phyloP scores from a whole-genome alignment of 208 protist genomes.

The Acanthamoeba rhysodes region DNA sequence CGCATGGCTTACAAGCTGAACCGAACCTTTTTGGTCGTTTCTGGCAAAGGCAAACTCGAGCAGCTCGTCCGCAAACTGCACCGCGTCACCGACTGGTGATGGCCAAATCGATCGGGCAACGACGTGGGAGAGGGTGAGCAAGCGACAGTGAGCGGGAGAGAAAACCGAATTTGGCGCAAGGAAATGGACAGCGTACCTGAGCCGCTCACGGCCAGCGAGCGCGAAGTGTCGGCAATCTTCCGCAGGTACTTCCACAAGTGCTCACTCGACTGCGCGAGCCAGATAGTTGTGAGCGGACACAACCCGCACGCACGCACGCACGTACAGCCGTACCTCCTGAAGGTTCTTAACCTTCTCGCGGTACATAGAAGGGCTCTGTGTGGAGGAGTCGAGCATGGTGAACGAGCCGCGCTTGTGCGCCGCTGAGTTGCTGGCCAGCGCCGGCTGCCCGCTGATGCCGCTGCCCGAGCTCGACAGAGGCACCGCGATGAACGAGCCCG shows the following conservation, averaged over 20 bases:
- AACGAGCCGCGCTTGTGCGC: conserved; percentile 1
- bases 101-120: not conserved
- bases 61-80: conserved; percentile 39
- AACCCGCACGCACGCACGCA: not conserved
- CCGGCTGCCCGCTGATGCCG: not conserved
- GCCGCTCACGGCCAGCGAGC: conserved; percentile 1
- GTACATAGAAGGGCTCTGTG: conserved; percentile 17
- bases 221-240: conserved; percentile 17
- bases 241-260: conserved; percentile 2
- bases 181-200: not conserved
- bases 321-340: not conserved
- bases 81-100: not conserved
- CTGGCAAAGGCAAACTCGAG: conserved; percentile 27
- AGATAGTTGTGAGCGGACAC: not conserved
- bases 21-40: conserved; percentile 28
- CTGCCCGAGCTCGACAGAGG: not conserved
- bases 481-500: not conserved
- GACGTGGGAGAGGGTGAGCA: too few species aligned
- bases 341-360: conserved; percentile 47
- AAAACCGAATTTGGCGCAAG: too few species aligned
- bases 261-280: not conserved
- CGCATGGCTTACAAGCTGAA: not conserved
- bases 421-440: too few species aligned
- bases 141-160: too few species aligned
- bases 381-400: conserved; percentile 21